Percentiles rank a stretch among this genome's conserved stretches.
Evolutionary conservation across 2,329 filamentous ascomycete genomes (phyloP).

Genomic region (Decorospora gaudefroyi): DNA sequence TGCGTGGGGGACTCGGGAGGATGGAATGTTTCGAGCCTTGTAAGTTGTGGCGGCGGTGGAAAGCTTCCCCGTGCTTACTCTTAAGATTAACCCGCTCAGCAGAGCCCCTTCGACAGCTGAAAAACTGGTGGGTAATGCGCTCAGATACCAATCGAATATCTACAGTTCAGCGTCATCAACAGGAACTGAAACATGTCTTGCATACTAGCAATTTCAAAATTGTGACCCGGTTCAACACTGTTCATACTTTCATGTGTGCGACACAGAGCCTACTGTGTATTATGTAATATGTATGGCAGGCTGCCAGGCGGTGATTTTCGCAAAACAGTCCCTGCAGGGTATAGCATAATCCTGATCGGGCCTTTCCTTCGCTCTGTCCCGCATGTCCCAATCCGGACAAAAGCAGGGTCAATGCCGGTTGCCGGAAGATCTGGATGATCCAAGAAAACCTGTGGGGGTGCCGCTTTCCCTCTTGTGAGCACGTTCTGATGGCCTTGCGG

Average conservation of each 20-base stretch:
- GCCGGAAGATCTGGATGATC: conserved; percentile 27
- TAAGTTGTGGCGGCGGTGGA: conserved; percentile 25
- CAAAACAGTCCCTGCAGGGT: conserved; percentile 26
- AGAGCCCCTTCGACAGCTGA: conserved; percentile 16
- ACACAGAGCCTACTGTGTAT: conserved; percentile 3
- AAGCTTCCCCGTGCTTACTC: conserved; percentile 34
- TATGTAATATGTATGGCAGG: too few species aligned
- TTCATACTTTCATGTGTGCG: conserved; percentile 10
- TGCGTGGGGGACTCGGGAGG: neutral
- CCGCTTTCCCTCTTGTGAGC: conserved; percentile 19
- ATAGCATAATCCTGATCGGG: conserved; percentile 23
- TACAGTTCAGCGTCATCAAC: conserved; percentile 13
- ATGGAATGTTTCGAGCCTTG: conserved; percentile 4
- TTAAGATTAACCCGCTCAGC: conserved; percentile 27
- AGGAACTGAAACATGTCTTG: conserved; percentile 30
- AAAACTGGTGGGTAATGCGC: conserved; percentile 12
- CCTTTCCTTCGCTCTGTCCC: conserved; percentile 16
- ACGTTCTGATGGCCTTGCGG: conserved; percentile 10
- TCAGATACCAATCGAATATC: conserved; percentile 28
- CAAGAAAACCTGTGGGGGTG: conserved; percentile 31
- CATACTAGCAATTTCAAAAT: conserved; percentile 17
- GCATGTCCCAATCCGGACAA: conserved; percentile 11
- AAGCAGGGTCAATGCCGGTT: conserved; percentile 29
- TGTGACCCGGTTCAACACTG: conserved; percentile 24
- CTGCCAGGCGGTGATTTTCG: conserved; percentile 25